These are phyloP conservation scores for Juncus inflexus DNA, from an alignment of 176 grass and related monocot genomes.

Conservation along the genomic window DNA sequence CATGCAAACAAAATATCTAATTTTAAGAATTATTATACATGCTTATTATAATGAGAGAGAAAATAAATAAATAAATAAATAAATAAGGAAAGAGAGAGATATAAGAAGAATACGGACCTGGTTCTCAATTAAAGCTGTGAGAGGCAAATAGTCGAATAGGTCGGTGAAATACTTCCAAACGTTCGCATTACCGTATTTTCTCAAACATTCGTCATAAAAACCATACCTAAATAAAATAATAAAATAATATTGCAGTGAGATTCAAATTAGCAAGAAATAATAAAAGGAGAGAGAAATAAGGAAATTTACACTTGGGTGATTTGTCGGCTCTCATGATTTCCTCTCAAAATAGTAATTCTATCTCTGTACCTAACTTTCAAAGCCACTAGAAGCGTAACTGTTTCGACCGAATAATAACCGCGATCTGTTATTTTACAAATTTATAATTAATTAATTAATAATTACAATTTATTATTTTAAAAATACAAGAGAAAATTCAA, in stretches of 20 bases:
- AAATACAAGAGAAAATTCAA: no score
- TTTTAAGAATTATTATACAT: conserved; percentile 16
- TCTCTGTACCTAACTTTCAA: conserved; percentile 96
- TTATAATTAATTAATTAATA: no score
- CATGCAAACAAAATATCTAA: conserved; percentile 94
- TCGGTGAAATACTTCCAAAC: conserved; percentile 99
- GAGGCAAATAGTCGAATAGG: conserved; percentile 95
- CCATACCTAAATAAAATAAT: conserved; percentile 65
- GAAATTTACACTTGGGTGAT: conserved; percentile 94
- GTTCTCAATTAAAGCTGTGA: conserved; percentile 98
- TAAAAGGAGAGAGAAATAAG: not conserved
- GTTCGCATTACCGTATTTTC: conserved; percentile 99
- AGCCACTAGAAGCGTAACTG: conserved; percentile 78
- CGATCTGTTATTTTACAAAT: conserved; percentile 50
- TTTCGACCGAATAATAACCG: conserved; percentile 94
- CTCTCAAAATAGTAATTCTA: conserved; percentile 96
- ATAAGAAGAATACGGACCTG: conserved; percentile 45
- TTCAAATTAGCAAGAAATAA: not conserved
- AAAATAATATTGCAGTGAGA: not conserved
- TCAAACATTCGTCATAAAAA: conserved; percentile 96
- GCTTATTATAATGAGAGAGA: conserved; percentile 20
- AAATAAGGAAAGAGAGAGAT: conserved; percentile 2
- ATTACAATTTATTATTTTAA: no score
- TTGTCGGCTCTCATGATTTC: conserved; percentile 97
- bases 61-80: conserved; percentile 22